Conservation (phyloP, 805 yeast species). For the Ogataea angusta region DNA sequence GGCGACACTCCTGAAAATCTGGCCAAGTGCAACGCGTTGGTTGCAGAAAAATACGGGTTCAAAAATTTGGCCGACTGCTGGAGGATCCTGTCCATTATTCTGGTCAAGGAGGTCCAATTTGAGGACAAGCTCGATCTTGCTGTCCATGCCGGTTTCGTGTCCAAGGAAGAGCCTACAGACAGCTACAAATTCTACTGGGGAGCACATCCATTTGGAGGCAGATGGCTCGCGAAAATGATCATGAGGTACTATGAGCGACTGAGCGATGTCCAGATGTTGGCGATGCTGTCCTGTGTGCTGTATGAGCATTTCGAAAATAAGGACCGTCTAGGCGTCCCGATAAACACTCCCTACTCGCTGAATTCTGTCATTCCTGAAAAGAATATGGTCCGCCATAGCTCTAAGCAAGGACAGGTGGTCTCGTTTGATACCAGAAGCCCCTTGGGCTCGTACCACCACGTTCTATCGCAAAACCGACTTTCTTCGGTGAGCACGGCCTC, state of each 20-base stretch:
- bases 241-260: constrained; percentile 59
- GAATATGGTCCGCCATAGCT: not conserved
- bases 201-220: constrained; percentile 69
- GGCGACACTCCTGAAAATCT: constrained; percentile 63
- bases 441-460: constrained; percentile 5
- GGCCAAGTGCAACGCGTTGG: constrained; percentile 65
- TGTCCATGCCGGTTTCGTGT: constrained; percentile 10
- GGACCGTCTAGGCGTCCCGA: constrained; percentile 36
- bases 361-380: constrained; percentile 2
- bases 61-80: constrained; percentile 70
- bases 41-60: constrained; percentile 63
- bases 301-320: constrained; percentile 39
- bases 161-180: constrained; percentile 6
- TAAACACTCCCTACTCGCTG: constrained; percentile 42
- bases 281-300: constrained; percentile 77
- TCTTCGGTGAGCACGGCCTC: constrained; percentile 28
- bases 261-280: constrained; percentile 83
- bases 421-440: constrained; percentile 16
- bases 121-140: constrained; percentile 22
- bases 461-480: constrained; percentile 12
- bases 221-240: constrained; percentile 61
- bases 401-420: constrained; percentile 2
- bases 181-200: constrained; percentile 63
- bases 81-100: constrained; percentile 52
- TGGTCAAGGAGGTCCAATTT: constrained; percentile 40